Evolutionary conservation across 495 filamentous ascomycete species (phyloP).

Genomic region (Hypomontagnella submonticulosa): DNA sequence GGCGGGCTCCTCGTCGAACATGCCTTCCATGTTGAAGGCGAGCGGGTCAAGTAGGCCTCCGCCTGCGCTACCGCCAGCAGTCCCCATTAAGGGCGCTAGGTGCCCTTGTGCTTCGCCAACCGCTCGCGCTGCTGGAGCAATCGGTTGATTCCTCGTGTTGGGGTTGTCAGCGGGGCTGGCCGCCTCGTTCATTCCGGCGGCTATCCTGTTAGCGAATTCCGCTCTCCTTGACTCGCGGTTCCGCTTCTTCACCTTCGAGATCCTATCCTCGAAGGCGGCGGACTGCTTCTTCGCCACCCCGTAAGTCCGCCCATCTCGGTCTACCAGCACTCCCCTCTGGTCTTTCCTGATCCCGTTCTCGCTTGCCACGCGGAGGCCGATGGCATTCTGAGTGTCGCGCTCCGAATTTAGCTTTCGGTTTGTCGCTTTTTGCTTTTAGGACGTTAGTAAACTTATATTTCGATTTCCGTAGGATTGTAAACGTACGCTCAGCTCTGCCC

Average conservation of each 20-base stretch:
- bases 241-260: neutral
- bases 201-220: no score
- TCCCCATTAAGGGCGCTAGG: no score
- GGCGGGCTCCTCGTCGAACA: no score
- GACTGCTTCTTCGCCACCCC: slow-evolving; percentile 7
- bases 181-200: no score
- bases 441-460: neutral
- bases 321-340: neutral
- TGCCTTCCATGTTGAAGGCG: no score
- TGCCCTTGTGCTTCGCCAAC: no score
- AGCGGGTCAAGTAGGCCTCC: no score
- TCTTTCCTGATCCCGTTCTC: neutral
- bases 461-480: neutral
- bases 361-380: neutral
- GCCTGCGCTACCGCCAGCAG: no score
- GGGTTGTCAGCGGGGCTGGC: no score
- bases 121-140: no score
- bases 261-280: neutral
- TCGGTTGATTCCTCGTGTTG: no score
- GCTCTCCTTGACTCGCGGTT: neutral
- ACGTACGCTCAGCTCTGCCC: slow-evolving; percentile 9
- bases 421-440: slow-evolving; percentile 10
- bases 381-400: neutral
- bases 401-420: slow-evolving; percentile 9
- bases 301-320: neutral